A percentile compares a stretch with the other conserved stretches of the same genome.
phyloP scores from a whole-genome alignment of 257 asterid genomes.

The Orobanche coerulescens region DNA sequence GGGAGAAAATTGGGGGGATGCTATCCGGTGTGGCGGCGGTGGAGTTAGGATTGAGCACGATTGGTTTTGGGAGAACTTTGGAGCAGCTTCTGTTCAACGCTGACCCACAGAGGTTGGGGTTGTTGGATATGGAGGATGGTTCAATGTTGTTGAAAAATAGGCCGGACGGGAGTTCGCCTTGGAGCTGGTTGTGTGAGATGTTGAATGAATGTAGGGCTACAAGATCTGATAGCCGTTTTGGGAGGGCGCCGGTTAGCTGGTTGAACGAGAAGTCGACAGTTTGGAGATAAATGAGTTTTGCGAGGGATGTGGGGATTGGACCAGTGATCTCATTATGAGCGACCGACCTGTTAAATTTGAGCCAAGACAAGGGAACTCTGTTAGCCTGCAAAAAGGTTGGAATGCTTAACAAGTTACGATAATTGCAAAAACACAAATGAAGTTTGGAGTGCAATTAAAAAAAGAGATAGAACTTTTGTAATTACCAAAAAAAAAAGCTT shows the following conservation, averaged over 20 bases:
- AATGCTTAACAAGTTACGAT: no score
- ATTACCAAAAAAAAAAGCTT: no score
- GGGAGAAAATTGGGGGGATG: conserved; percentile 32
- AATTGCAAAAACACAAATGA: no score
- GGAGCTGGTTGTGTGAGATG: conserved; percentile 68
- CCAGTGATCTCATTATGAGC: conserved; percentile 51
- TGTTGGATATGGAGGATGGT: conserved; percentile 54
- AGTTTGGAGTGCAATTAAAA: no score
- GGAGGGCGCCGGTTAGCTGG: conserved; percentile 52
- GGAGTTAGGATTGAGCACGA: conserved; percentile 72
- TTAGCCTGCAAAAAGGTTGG: no score
- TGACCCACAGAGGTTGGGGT: conserved; percentile 73
- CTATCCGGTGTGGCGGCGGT: conserved; percentile 44
- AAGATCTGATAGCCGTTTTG: conserved; percentile 61
- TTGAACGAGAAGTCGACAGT: conserved; percentile 60
- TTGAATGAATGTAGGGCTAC: conserved; percentile 47
- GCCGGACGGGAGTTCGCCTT: conserved; percentile 69
- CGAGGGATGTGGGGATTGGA: conserved; percentile 44
- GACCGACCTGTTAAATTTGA: conserved; percentile 43
- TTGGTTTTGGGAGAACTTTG: conserved; percentile 68
- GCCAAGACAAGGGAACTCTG: no score
- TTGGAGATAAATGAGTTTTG: conserved; percentile 43
- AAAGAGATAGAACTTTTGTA: no score
- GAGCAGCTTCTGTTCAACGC: conserved; percentile 55
- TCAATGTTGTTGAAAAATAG: conserved; percentile 65